phyloP scores from a whole-genome alignment of 495 filamentous ascomycete species.

The Penicillium bovifimosum region DNA sequence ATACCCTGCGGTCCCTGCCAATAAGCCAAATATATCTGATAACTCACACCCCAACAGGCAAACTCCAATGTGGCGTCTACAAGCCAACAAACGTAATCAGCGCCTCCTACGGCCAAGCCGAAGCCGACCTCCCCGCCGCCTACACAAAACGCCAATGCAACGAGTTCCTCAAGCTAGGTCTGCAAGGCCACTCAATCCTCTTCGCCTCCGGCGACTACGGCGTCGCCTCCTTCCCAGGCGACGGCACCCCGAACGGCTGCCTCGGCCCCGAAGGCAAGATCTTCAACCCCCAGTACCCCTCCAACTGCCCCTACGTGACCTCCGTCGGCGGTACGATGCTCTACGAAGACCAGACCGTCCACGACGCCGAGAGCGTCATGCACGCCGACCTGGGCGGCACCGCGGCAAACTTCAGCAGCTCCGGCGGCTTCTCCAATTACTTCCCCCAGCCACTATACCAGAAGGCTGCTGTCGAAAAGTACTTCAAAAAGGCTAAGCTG shows the following conservation, averaged over 20 bases:
- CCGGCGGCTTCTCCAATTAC: slow-evolving; percentile 66
- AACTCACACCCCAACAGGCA: slow-evolving; percentile 4
- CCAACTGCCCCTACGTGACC: slow-evolving; percentile 49
- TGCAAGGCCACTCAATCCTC: slow-evolving; percentile 57
- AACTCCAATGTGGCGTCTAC: slow-evolving; percentile 57
- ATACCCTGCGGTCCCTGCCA: too few relatives aligned
- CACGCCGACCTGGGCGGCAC: slow-evolving; percentile 25
- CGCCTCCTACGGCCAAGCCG: slow-evolving; percentile 52
- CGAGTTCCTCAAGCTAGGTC: slow-evolving; percentile 60
- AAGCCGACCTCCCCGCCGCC: slow-evolving; percentile 43
- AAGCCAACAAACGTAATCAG: slow-evolving; percentile 59
- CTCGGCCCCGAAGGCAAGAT: slow-evolving; percentile 37
- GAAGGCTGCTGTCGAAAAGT: slow-evolving; percentile 42
- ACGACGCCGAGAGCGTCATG: slow-evolving; percentile 40
- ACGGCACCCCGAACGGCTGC: slow-evolving; percentile 28
- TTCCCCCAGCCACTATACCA: slow-evolving; percentile 59
- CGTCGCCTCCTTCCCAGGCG: slow-evolving; percentile 42
- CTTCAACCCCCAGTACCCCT: slow-evolving; percentile 47
- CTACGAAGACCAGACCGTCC: slow-evolving; percentile 32
- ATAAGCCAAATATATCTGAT: not conserved
- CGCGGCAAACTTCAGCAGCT: slow-evolving; percentile 45
- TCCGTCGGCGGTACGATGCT: slow-evolving; percentile 48
- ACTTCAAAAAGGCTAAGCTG: slow-evolving; percentile 44
- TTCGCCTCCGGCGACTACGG: slow-evolving; percentile 58
- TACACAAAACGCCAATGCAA: slow-evolving; percentile 54